phyloP scores from a whole-genome alignment of 2,329 filamentous ascomycete species.

The Hymenoscyphus scutula region DNA sequence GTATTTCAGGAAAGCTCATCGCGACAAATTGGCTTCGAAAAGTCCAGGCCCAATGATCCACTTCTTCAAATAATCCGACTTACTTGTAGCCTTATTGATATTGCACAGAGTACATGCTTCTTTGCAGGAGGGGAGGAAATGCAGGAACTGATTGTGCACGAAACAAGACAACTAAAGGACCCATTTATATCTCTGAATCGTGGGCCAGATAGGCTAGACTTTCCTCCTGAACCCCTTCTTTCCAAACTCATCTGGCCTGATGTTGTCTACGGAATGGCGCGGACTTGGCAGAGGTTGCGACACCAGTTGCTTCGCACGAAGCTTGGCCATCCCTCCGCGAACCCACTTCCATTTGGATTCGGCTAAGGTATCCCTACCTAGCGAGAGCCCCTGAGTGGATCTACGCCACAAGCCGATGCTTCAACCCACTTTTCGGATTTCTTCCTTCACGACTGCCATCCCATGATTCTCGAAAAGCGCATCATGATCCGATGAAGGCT shows the following conservation, averaged over 20 bases:
- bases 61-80: not conserved
- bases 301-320: not conserved
- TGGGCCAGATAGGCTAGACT: not conserved
- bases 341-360: not conserved
- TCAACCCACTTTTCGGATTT: not conserved
- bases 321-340: slow-evolving; percentile 2
- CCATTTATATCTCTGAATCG: not conserved
- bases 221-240: not conserved
- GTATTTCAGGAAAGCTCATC: not conserved
- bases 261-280: not conserved
- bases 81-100: not conserved
- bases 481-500: not conserved
- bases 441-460: not conserved
- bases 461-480: not conserved
- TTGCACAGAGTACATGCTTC: not conserved
- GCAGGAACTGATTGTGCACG: not conserved
- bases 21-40: not conserved
- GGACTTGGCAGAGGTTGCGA: slow-evolving; percentile 1
- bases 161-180: not conserved
- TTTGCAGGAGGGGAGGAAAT: not conserved
- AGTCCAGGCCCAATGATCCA: not conserved
- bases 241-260: not conserved
- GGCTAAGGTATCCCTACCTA: not conserved
- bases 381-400: slow-evolving; percentile 1
- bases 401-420: not conserved